Conservation (phyloP, 495 filamentous ascomycete genomes). For the Pyronema domesticum region DNA sequence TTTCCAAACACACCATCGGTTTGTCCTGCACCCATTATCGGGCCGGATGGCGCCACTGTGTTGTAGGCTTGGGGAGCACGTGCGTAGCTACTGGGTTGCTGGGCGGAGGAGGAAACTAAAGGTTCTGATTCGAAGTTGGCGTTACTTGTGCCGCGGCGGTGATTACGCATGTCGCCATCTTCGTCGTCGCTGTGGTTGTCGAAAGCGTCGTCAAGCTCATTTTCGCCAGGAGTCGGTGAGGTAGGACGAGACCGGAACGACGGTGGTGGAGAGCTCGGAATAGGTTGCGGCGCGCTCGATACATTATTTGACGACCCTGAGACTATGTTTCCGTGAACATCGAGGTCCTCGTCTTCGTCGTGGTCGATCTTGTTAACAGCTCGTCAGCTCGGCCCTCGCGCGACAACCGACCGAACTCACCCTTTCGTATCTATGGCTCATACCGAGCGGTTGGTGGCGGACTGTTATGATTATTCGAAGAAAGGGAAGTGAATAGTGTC, state of each 20-base stretch:
- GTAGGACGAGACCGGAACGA: conserved; percentile 74
- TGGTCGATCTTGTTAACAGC: conserved; percentile 1
- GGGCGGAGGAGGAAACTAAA: conserved; percentile 12
- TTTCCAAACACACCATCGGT: conserved; percentile 97
- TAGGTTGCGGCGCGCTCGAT: conserved; percentile 25
- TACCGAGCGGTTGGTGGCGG: conserved; percentile 2
- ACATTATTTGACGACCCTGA: conserved; percentile 20
- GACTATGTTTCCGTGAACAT: conserved; percentile 20
- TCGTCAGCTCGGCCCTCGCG: conserved; percentile 2
- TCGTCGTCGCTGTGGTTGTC: conserved; percentile 58
- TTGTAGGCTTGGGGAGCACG: conserved; percentile 27
- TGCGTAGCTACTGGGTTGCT: conserved; percentile 27
- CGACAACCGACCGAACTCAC: conserved; percentile 8
- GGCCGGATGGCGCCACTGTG: conserved; percentile 25
- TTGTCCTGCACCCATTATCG: conserved; percentile 45
- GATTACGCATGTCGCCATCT: conserved; percentile 43
- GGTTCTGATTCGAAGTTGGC: conserved; percentile 28
- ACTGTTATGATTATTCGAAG: background rate
- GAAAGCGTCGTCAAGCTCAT: conserved; percentile 81
- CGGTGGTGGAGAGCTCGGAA: conserved; percentile 75
- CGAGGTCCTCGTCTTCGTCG: conserved; percentile 22
- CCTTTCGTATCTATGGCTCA: conserved; percentile 23
- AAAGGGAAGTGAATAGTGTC: background rate
- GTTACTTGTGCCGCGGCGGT: conserved; percentile 27
- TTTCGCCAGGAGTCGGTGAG: conserved; percentile 46